A percentile compares a stretch with the other conserved stretches of the same genome.
Conservation (phyloP, 176 grass and related monocot genomes). For the Aegilops tauschii region DNA sequence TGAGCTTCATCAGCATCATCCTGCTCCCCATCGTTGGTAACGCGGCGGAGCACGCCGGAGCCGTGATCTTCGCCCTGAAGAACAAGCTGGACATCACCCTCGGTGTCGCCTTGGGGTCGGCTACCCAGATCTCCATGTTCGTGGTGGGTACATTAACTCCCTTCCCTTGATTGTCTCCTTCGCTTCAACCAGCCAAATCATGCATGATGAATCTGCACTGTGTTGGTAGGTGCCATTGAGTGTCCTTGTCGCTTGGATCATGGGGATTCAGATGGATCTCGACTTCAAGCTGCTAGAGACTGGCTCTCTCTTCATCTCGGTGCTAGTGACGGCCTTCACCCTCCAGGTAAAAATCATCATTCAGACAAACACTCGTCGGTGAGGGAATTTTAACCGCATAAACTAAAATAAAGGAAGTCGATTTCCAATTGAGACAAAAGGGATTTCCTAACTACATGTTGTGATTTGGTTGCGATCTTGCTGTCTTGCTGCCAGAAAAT, state of each 20-base stretch:
- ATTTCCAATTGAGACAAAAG: not conserved
- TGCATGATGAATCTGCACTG: not conserved
- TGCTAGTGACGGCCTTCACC: constrained; percentile 68
- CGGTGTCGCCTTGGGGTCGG: constrained; percentile 76
- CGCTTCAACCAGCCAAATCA: not conserved
- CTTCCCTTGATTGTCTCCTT: not conserved
- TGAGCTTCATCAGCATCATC: constrained; percentile 85
- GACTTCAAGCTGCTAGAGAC: constrained; percentile 87
- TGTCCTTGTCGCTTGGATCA: constrained; percentile 84
- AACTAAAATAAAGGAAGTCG: not conserved
- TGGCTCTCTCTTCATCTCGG: constrained; percentile 60
- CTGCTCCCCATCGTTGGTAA: constrained; percentile 84
- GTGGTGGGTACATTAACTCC: constrained; percentile 53
- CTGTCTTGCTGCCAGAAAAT: not conserved
- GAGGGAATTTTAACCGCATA: not conserved
- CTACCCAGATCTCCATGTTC: constrained; percentile 87
- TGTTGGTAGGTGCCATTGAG: constrained; percentile 63
- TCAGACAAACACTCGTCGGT: not conserved
- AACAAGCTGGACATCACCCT: constrained; percentile 89
- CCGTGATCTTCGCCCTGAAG: constrained; percentile 77
- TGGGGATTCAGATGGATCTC: constrained; percentile 85
- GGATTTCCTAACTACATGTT: not conserved
- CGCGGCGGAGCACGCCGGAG: constrained; percentile 86
- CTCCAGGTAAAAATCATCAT: constrained; percentile 57
- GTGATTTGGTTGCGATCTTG: not conserved